These are phyloP conservation scores for Kazachstania bromeliacearum DNA, from an alignment of 805 yeast species.

Conservation along the genomic window DNA sequence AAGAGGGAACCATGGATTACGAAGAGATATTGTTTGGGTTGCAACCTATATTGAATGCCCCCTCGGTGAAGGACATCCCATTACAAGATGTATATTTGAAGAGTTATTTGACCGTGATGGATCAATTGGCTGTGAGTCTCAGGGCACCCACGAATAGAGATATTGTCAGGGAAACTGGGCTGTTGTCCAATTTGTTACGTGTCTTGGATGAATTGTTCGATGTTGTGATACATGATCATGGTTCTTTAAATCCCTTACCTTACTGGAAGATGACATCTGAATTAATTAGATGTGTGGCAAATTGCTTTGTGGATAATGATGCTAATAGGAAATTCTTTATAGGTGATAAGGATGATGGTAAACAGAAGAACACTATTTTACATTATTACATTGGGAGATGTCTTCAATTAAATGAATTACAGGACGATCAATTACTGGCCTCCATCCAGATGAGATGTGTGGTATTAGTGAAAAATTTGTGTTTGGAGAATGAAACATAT, in stretches of 20 bases:
- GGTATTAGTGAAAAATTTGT: slow-evolving; percentile 23
- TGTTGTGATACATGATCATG: slow-evolving; percentile 8
- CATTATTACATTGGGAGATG: slow-evolving; percentile 14
- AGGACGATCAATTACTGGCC: slow-evolving; percentile 5
- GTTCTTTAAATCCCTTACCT: slow-evolving; percentile 1
- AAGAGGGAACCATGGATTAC: slow-evolving; percentile 22
- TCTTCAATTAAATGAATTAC: slow-evolving; percentile 8
- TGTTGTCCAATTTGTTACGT: slow-evolving; percentile 14
- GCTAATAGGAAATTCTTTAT: slow-evolving; percentile 17
- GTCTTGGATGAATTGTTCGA: slow-evolving; percentile 11
- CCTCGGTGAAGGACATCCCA: slow-evolving; percentile 10
- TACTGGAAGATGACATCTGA: slow-evolving; percentile 21
- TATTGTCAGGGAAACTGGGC: slow-evolving; percentile 22
- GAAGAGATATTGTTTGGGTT: slow-evolving; percentile 25
- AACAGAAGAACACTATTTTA: slow-evolving; percentile 9
- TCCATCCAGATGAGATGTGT: slow-evolving; percentile 22
- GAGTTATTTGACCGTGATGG: slow-evolving; percentile 19
- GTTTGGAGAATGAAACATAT: slow-evolving; percentile 17
- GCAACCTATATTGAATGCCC: slow-evolving; percentile 22
- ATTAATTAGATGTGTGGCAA: slow-evolving; percentile 27
- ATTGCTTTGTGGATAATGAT: slow-evolving; percentile 26
- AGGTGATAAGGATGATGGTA: slow-evolving; percentile 2
- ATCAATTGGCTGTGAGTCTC: slow-evolving; percentile 25
- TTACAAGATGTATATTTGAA: slow-evolving; percentile 13
- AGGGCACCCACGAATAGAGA: slow-evolving; percentile 25